Evolutionary conservation across 352 stramenopile genomes (phyloP).

Genomic region (Blastocystis sp.): DNA sequence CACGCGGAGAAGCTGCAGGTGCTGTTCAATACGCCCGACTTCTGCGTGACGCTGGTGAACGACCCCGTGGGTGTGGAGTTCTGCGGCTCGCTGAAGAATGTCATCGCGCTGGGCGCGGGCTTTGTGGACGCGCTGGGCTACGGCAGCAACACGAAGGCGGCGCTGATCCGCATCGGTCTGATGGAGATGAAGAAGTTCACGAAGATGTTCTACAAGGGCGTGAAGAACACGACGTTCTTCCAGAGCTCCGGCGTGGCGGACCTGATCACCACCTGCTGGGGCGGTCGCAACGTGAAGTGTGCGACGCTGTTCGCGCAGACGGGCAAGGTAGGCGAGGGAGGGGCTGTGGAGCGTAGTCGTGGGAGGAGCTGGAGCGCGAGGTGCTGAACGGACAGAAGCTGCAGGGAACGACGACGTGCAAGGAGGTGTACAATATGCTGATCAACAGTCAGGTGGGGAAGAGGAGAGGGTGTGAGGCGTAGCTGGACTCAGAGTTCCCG

Average conservation of each 20-base stretch:
- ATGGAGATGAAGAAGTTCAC: slow-evolving; percentile 84
- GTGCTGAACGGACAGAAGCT: slow-evolving; percentile 92
- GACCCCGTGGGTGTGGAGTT: slow-evolving; percentile 85
- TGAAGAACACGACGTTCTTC: slow-evolving; percentile 82
- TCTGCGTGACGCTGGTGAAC: slow-evolving; percentile 80
- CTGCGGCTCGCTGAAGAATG: slow-evolving; percentile 90
- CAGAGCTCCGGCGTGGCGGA: slow-evolving; percentile 89
- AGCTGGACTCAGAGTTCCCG: slow-evolving; percentile 70
- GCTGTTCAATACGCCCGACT: slow-evolving; percentile 72
- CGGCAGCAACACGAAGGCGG: slow-evolving; percentile 91
- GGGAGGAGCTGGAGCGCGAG: slow-evolving; percentile 80
- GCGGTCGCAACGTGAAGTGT: slow-evolving; percentile 87
- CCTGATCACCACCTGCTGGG: slow-evolving; percentile 93
- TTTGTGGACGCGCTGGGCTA: slow-evolving; percentile 86
- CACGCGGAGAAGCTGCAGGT: slow-evolving; percentile 49
- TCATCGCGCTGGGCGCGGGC: slow-evolving; percentile 85
- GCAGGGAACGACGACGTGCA: slow-evolving; percentile 81
- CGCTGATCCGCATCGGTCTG: slow-evolving; percentile 82
- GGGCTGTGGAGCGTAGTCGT: slow-evolving; percentile 58
- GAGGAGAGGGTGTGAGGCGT: not conserved
- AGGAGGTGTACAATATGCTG: slow-evolving; percentile 83
- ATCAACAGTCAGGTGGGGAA: slow-evolving; percentile 69
- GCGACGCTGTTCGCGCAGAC: slow-evolving; percentile 78
- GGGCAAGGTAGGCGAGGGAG: slow-evolving; percentile 12
- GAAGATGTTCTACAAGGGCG: slow-evolving; percentile 81